Conservation (phyloP, 768 basidiomycete genomes). For the Pleurotus platypus region DNA sequence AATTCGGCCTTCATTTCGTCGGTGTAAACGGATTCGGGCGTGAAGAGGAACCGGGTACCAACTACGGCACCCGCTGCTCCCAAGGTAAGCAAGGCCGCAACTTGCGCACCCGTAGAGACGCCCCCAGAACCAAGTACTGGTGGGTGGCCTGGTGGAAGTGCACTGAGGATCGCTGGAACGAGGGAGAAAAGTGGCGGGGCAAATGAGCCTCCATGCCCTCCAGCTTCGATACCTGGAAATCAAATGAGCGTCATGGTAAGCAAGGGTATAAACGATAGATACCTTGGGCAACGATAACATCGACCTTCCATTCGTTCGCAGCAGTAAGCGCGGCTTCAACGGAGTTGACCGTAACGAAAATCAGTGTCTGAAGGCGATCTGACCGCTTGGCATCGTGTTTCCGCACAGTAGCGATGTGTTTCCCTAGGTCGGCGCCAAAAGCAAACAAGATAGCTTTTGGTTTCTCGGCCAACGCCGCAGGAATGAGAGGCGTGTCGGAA, state of each 20-base stretch:
- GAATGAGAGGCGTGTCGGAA: conserved; percentile 29
- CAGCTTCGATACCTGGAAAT: conserved; percentile 41
- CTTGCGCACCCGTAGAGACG: conserved; percentile 38
- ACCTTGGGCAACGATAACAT: conserved; percentile 57
- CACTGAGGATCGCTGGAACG: conserved; percentile 28
- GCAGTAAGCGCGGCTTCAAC: conserved; percentile 43
- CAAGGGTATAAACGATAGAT: not conserved
- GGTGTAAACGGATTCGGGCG: conserved; percentile 37
- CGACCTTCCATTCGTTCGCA: conserved; percentile 40
- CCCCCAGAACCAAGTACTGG: conserved; percentile 48
- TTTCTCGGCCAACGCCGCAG: conserved; percentile 33
- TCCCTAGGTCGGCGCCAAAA: conserved; percentile 38
- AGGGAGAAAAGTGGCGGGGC: conserved; percentile 37
- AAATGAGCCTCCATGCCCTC: conserved; percentile 39
- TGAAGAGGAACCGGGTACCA: conserved; percentile 48
- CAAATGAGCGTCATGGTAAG: not conserved
- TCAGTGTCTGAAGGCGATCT: conserved; percentile 17
- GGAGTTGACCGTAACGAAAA: conserved; percentile 44
- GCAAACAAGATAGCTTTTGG: conserved; percentile 52
- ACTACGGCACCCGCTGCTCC: conserved; percentile 42
- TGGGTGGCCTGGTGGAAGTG: conserved; percentile 23
- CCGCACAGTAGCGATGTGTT: conserved; percentile 43
- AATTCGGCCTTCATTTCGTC: conserved; percentile 34
- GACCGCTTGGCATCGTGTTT: conserved; percentile 28
- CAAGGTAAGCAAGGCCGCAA: conserved; percentile 36